Evolutionary conservation across 306 rosid species (phyloP).

Genomic region (Rosa multiflora): DNA sequence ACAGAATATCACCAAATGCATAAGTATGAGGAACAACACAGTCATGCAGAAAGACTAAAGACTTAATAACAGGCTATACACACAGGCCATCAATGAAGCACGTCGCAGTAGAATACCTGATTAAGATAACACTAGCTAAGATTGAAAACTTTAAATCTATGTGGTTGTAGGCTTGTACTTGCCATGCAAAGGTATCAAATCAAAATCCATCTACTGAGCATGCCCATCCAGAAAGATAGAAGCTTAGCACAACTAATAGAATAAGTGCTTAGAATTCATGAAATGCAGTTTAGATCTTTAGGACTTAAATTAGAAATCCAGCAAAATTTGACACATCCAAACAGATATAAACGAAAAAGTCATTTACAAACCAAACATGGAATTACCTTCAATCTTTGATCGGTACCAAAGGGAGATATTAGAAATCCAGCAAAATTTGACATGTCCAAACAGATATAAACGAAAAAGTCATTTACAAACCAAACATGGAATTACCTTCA

Average conservation of each 20-base stretch:
- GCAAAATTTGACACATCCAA: background rate
- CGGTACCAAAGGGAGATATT: conserved; percentile 65
- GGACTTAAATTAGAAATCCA: background rate
- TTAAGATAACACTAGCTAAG: background rate
- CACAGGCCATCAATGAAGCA: background rate
- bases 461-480: background rate
- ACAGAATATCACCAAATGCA: conserved; percentile 2
- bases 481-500: conserved; percentile 47
- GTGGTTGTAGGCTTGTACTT: background rate
- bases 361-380: conserved; percentile 12
- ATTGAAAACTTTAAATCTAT: background rate
- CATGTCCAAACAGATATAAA: background rate
- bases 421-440: background rate
- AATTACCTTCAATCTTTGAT: conserved; percentile 53
- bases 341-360: background rate
- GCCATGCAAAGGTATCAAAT: background rate
- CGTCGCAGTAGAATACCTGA: background rate
- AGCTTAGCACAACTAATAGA: background rate
- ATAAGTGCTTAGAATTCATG: background rate
- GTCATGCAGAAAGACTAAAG: background rate
- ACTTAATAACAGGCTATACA: background rate
- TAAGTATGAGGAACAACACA: background rate
- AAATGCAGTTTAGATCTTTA: conserved; percentile 6
- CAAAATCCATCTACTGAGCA: background rate
- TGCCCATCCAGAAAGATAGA: conserved; percentile 5